Base-by-base conservation (phyloP, 441 rosid species). In the Adansonia madagascariensis region DNA sequence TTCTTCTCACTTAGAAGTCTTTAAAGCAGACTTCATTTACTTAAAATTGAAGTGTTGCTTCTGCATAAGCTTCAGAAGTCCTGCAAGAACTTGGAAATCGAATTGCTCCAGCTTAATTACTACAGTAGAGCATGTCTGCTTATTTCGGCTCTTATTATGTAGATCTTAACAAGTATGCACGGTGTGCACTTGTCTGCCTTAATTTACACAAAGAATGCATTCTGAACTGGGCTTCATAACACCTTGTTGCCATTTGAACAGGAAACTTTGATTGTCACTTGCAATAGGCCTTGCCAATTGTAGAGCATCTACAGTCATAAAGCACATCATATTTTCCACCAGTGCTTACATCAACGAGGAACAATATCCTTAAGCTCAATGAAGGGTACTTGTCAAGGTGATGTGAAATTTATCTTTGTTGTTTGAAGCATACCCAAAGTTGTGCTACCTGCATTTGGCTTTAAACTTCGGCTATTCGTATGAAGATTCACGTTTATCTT, bases 381-480 rank as follows among this genome's bases (percentile, higher is more conserved):
- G 55, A 59, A 73, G 68, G 39, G 76, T 41, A 73, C 56, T 57
- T 60, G 53, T 59, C 67, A 60, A 71, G 53, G 43, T 73, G 52
- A 24, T 50, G 74, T 27, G 66, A 61, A 61, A 61, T 61, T 4
- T 31, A 50, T 2, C 74, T 70, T 73, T 22, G 55, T 44, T 27
- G 67, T 14, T 8, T 70, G 68, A 15, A 62, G 47, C 49, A 60
- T 74, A 14, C 9, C 7, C 66, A 74, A 74, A 68, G 43, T 60
- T 22, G 5, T 46, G 22, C 14, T 11, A n/a, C 53, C 18, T 47
- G 22, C 73, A 75, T 75, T 63, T 49, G 60, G 62, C 62, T 50
- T 62, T 75, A 60, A 64, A 62, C 35, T 75, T 50, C 71, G 39
- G 35, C 27, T 75, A 49, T 61, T 41, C 22, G 17, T 75, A 9